These are phyloP conservation scores for Rhododendron ferrugineum DNA, from an alignment of 148 eudicot species.

Conservation along the genomic window DNA sequence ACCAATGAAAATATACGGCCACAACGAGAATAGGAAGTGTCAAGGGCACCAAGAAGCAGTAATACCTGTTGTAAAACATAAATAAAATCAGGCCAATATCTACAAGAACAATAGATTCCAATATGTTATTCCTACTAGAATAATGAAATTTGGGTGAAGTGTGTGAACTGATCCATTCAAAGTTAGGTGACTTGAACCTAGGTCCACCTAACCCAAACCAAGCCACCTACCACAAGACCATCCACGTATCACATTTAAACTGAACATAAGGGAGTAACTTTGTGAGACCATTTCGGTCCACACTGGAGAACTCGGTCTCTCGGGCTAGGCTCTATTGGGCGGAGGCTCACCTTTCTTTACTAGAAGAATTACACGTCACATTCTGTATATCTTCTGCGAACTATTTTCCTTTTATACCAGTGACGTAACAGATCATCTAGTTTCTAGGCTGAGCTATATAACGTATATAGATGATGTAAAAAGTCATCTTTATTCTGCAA, in stretches of 20 bases:
- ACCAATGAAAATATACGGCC: slow-evolving; percentile 87
- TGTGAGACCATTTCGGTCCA: too few species aligned
- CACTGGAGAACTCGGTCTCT: too few species aligned
- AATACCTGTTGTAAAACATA: slow-evolving; percentile 51
- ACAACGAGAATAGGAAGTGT: slow-evolving; percentile 63
- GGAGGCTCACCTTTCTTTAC: too few species aligned
- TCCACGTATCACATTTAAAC: not conserved
- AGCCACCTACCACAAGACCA: not conserved
- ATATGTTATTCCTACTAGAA: not conserved
- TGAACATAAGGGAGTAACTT: not conserved
- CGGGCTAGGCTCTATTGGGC: too few species aligned
- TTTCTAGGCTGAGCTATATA: not conserved
- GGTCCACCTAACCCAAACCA: not conserved
- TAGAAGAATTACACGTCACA: not conserved
- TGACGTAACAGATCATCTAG: not conserved
- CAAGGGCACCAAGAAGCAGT: slow-evolving; percentile 78
- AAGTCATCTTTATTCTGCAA: not conserved
- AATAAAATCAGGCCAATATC: not conserved
- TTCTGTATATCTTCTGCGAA: not conserved
- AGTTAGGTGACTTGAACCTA: not conserved
- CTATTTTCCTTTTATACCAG: not conserved
- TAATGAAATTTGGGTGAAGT: not conserved
- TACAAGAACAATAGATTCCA: not conserved
- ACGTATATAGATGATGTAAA: not conserved
- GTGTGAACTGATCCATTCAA: not conserved